These are phyloP conservation scores for Bipolaris bicolor DNA, from an alignment of 2,329 filamentous ascomycete species.

Conservation along the genomic window DNA sequence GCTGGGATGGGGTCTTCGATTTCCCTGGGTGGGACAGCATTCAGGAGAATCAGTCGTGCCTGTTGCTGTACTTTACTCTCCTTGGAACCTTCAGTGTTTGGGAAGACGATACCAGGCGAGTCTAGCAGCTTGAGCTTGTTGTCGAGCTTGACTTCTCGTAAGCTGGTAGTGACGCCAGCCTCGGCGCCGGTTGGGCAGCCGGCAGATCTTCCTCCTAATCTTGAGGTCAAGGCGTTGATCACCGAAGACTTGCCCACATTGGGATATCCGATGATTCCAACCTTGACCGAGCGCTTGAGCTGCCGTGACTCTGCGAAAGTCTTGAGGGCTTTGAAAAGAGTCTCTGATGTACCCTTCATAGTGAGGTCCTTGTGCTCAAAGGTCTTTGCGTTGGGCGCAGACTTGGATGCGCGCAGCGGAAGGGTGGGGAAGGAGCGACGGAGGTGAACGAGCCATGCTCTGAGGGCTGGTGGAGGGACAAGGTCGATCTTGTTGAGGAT, in stretches of 20 bases:
- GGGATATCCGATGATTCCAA: conserved; percentile 93
- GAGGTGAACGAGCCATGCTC: conserved; percentile 82
- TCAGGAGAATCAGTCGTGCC: conserved; percentile 84
- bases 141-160: conserved; percentile 91
- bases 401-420: conserved; percentile 81
- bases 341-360: conserved; percentile 81
- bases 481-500: conserved; percentile 96
- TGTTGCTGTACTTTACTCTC: conserved; percentile 70
- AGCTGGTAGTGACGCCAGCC: conserved; percentile 86
- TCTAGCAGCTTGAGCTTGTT: conserved; percentile 93
- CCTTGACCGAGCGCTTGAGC: conserved; percentile 86
- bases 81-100: conserved; percentile 61
- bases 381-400: conserved; percentile 83
- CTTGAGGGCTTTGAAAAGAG: conserved; percentile 88
- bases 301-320: conserved; percentile 82
- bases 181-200: conserved; percentile 90
- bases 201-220: conserved; percentile 70
- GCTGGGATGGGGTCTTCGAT: conserved; percentile 92
- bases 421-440: conserved; percentile 90
- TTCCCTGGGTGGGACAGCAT: conserved; percentile 90
- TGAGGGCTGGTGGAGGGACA: conserved; percentile 79
- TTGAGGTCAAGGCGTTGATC: conserved; percentile 87
- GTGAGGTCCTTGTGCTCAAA: conserved; percentile 93
- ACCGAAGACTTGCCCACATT: conserved; percentile 97
- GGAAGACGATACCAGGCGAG: conserved; percentile 94